phyloP scores from a whole-genome alignment of 306 rosid genomes.

The Cicer cuneatum region DNA sequence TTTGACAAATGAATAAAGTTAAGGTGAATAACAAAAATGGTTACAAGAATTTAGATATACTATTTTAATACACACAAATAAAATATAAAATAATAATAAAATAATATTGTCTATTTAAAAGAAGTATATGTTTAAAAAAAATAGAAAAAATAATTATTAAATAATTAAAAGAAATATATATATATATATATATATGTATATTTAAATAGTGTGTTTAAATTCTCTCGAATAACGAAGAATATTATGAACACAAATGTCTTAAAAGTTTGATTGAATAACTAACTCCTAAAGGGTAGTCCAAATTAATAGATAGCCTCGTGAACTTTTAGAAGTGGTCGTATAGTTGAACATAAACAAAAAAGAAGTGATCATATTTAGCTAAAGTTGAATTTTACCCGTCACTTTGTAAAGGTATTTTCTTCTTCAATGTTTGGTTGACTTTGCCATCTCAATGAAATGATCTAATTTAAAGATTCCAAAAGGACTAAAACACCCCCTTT shows the following conservation, averaged over 20 bases:
- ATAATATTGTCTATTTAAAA: no score
- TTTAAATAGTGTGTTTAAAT: no score
- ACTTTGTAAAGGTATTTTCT: background rate
- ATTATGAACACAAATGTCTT: background rate
- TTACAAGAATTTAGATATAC: no score
- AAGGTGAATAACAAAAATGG: no score
- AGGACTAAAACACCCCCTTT: conserved; percentile 3
- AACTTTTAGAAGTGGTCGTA: background rate
- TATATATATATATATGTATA: no score
- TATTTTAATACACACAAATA: no score
- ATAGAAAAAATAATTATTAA: no score
- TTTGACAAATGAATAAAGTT: background rate
- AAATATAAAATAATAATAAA: no score
- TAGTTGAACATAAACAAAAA: no score
- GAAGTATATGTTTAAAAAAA: no score
- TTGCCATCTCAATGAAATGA: background rate
- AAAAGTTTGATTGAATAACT: background rate
- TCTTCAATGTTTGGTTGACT: conserved; percentile 2
- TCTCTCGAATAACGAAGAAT: background rate
- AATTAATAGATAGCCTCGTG: background rate
- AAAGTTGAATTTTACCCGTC: background rate
- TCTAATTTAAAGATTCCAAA: background rate
- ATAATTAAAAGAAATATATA: no score
- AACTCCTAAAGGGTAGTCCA: background rate
- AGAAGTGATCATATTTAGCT: no score